Evolutionary conservation across 2,329 filamentous ascomycete species (phyloP), one percentile per base, ranked within the genome.

Genomic region (Rhinocladiella similis): DNA sequence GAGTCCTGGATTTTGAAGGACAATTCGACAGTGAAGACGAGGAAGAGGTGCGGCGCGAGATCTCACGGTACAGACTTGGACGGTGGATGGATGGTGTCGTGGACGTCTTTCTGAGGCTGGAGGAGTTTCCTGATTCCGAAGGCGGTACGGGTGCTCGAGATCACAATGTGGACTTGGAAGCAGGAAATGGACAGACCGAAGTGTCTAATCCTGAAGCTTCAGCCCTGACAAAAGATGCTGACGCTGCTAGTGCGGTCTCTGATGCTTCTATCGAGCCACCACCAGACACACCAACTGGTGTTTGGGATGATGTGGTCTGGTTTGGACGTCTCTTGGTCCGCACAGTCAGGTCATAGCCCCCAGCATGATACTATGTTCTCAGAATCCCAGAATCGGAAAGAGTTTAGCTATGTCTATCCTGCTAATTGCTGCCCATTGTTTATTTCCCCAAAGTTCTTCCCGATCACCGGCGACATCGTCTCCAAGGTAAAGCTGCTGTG

Each of bases 41-140:
- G 63, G 75, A 75, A 20, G 81, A 83, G 63, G 68, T 84, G 16
- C 77, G 78, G 41, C 70, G 75, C 2, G 68, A 84, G 74, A 20
- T 75, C 79, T 61, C 71, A 74, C n/a, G 78, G 77, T 83, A 81
- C 57, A 80, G 82, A 0, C 68, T 85, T 3, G 83, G 83, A 0
- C 71, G 75, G 9, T 80, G 81, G 76, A 74, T 86, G 63, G 83
- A 86, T 61, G 72, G 77, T 20, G 65, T 85, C 35, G 80, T 85
- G 55, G 81, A 81, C 56, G 59, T 66, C 45, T 61, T 66, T 41
- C 46, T 68, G 53, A 58, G 51, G 45, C 54, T 67, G 38, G 65
- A 63, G 50, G 57, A 56, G 46, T 49, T 59, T 41, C 47, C 53
- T 18, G 33, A 54, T 29, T 38, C 38, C 7, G 6, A 9, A 33